phyloP scores from a whole-genome alignment of 78 protist species.

The Bigelowiella natans region DNA sequence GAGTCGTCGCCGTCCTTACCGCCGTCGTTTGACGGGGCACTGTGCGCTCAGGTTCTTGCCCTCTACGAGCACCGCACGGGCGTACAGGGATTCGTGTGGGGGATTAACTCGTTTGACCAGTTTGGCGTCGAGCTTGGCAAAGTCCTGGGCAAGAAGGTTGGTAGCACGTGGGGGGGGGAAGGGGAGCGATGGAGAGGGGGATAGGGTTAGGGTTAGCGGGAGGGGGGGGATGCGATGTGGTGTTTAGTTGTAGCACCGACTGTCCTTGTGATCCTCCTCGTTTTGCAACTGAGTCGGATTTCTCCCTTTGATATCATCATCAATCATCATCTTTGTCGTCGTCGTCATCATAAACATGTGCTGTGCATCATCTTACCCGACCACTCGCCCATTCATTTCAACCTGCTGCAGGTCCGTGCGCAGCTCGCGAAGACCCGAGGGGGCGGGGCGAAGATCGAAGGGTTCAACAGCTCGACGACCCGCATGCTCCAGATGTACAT shows the following conservation, averaged over 20 bases:
- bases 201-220: too few species aligned
- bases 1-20: background rate
- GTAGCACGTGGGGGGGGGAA: too few species aligned
- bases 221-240: background rate
- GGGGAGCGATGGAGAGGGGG: too few species aligned
- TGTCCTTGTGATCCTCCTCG: background rate
- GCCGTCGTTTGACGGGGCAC: background rate
- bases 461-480: background rate
- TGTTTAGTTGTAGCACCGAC: background rate
- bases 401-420: background rate
- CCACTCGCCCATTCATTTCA: background rate
- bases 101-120: slow-evolving; percentile 88
- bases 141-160: slow-evolving; percentile 51
- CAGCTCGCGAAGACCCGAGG: background rate
- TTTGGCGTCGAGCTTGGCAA: slow-evolving; percentile 97
- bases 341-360: too few species aligned
- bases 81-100: slow-evolving; percentile 87
- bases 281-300: too few species aligned
- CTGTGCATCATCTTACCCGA: too few species aligned
- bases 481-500: background rate
- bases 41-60: slow-evolving; percentile 47
- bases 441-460: background rate
- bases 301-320: too few species aligned
- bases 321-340: too few species aligned
- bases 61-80: slow-evolving; percentile 83